These are phyloP conservation scores for Colletotrichum sojae DNA, from an alignment of 2,329 filamentous ascomycete genomes.

Conservation along the genomic window DNA sequence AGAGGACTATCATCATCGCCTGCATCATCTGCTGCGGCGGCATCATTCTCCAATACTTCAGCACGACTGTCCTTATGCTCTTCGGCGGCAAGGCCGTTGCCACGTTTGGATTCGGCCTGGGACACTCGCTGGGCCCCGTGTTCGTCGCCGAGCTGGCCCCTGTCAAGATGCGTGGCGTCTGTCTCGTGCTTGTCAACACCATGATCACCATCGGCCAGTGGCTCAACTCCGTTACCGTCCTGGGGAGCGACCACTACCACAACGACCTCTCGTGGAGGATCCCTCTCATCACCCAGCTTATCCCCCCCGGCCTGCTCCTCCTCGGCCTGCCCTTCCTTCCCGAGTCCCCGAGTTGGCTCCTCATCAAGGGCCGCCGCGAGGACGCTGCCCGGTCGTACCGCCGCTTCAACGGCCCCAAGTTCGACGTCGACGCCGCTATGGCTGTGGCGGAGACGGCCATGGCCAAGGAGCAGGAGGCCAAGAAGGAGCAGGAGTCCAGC, in stretches of 20 bases:
- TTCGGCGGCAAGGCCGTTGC: constrained; percentile 49
- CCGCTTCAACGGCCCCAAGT: constrained; percentile 46
- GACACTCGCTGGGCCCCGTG: constrained; percentile 50
- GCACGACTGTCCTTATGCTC: constrained; percentile 41
- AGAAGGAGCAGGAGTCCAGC: constrained; percentile 42
- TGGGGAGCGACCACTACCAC: constrained; percentile 28
- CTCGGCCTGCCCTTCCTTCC: constrained; percentile 43
- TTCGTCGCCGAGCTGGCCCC: constrained; percentile 51
- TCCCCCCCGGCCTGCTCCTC: constrained; percentile 45
- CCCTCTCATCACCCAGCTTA: constrained; percentile 49
- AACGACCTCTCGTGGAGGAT: constrained; percentile 48
- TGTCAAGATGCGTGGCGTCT: constrained; percentile 48
- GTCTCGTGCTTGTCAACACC: constrained; percentile 49
- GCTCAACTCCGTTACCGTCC: constrained; percentile 37
- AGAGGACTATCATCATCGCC: constrained; percentile 44
- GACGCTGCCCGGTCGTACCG: constrained; percentile 42
- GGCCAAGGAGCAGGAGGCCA: constrained; percentile 43
- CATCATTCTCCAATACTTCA: constrained; percentile 46
- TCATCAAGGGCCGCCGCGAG: constrained; percentile 41
- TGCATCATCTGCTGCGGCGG: constrained; percentile 42
- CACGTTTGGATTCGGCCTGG: constrained; percentile 49
- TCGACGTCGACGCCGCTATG: constrained; percentile 45
- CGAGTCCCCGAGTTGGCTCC: constrained; percentile 44
- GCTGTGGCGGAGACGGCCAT: constrained; percentile 44
- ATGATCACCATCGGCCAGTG: constrained; percentile 51